Base-by-base conservation (phyloP, 2,329 filamentous ascomycete species). In the Colletotrichum limetticola region DNA sequence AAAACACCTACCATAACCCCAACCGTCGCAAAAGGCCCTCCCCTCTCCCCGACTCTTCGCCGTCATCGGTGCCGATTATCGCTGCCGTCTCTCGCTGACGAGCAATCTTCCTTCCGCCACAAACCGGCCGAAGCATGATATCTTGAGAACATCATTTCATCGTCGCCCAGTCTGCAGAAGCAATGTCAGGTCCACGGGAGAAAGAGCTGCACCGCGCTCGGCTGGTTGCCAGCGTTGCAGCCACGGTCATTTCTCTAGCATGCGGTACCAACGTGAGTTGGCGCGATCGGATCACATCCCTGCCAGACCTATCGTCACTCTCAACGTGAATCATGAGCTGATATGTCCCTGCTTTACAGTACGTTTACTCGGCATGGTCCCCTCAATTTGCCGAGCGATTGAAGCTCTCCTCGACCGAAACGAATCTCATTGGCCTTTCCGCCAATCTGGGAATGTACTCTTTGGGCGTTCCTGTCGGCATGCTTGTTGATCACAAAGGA, bases 301-400 rank as follows among this genome's bases (percentile, higher is more conserved):
- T 64, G 26, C 28, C 30, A 24, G 28, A 35, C 32, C n/a, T 55
- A 22, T 42, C 19, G n/a, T 26, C 28, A 19, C 11, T n/a, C 37
- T 22, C 19, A 32, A 11, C 22, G 46, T 6, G 11, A n/a, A 46
- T 14, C 9, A 26, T 7, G 57, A 46, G 53, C 71, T 74, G 53
- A 72, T 37, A 24, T 62, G 37, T 9, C 16, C 5, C 24, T n/a
- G 32, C 63, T 46, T 19, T 64, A 62, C 80, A 98, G 95, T 98
- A 99, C 90, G 96, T 95, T 80, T 99, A 98, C 84, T 98, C 95
- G 68, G 96, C 96, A 83, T 99, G 97, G 95, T 95, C 94, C 16
- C 97, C 97, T 24, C 95, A 98, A 83, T 98, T 98, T 80, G 95
- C 95, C 62, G 92, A 97, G 79, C 92, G 90, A 77, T 87, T 99